Base-by-base conservation (phyloP, 2,329 filamentous ascomycete genomes). In the Graphilbum sp. region DNA sequence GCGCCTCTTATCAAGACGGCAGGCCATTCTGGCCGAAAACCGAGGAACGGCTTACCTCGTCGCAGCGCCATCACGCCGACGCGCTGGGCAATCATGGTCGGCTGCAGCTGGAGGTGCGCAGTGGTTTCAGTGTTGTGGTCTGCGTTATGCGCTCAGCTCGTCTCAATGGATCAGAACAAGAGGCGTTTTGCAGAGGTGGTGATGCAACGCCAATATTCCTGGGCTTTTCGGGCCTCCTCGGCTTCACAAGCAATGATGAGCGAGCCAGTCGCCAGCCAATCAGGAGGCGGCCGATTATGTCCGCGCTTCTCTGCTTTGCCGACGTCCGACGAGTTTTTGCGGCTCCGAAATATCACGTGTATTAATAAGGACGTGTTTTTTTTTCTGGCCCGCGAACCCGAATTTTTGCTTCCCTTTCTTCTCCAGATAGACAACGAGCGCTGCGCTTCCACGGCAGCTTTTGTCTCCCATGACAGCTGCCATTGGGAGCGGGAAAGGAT, bases 41-140 rank as follows among this genome's bases (percentile, higher is more conserved):
- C 11, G 4, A 15, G 5, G 13, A 5, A 10, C 13, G 5, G 42
- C 63, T 50, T 55, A 73, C 70, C 65, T 67, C 69, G 64, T 56
- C 69, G 68, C 54, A 73, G 57, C 55, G 69, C 69, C 59, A 66
- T 63, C 48, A 72, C 53, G 55, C 69, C 70, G 51, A 71, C 62
- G 60, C 69, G 60, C 50, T 69, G 66, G 52, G 66, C 62, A 54
- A 64, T 67, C 70, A 75, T 75, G 32, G 48, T n/a, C n/a, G n/a
- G n/a, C n/a, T n/a, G n/a, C n/a, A n/a, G n/a, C n/a, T n/a, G n/a
- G n/a, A n/a, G n/a, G n/a, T n/a, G n/a, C n/a, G n/a, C n/a, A n/a
- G n/a, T n/a, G n/a, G n/a, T n/a, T n/a, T n/a, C n/a, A n/a, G n/a
- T n/a, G n/a, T n/a, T n/a, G n/a, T n/a, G n/a, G n/a, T n/a, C n/a